phyloP scores from a whole-genome alignment of 140 eudicot species.

The Oenanthe javanica region DNA sequence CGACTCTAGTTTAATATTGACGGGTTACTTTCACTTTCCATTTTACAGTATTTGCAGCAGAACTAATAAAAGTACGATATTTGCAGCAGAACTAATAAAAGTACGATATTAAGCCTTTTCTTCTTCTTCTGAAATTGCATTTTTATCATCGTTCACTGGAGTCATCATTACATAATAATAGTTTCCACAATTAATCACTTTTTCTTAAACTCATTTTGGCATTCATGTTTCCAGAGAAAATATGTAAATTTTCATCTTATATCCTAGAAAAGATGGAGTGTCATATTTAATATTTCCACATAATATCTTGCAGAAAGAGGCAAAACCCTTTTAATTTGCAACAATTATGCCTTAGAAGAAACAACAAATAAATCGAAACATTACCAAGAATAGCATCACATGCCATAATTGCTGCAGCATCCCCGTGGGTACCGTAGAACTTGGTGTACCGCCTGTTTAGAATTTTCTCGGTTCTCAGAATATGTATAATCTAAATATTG shows the following conservation, averaged over 20 bases:
- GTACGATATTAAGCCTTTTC: neutral
- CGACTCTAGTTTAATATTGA: neutral
- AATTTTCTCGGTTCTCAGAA: slow-evolving; percentile 7
- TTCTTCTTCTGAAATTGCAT: neutral
- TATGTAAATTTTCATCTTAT: too few relatives aligned
- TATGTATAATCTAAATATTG: neutral
- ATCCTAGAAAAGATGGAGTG: neutral
- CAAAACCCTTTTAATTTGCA: neutral
- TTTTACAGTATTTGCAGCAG: neutral
- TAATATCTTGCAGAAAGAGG: neutral
- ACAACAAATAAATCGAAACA: slow-evolving; percentile 1
- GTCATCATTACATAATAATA: neutral
- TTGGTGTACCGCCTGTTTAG: slow-evolving; percentile 83
- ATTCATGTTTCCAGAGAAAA: neutral
- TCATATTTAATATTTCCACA: neutral
- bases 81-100: too few relatives aligned
- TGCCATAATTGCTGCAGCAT: slow-evolving; percentile 74
- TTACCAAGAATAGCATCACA: slow-evolving; percentile 83
- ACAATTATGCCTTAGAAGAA: neutral
- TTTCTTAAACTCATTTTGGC: neutral
- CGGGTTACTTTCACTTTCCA: neutral
- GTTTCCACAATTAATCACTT: neutral
- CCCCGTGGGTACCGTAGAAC: slow-evolving; percentile 65
- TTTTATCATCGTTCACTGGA: neutral
- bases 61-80: neutral